These are phyloP conservation scores for Eruca vesicaria DNA, from an alignment of 441 rosid species.

Conservation along the genomic window DNA sequence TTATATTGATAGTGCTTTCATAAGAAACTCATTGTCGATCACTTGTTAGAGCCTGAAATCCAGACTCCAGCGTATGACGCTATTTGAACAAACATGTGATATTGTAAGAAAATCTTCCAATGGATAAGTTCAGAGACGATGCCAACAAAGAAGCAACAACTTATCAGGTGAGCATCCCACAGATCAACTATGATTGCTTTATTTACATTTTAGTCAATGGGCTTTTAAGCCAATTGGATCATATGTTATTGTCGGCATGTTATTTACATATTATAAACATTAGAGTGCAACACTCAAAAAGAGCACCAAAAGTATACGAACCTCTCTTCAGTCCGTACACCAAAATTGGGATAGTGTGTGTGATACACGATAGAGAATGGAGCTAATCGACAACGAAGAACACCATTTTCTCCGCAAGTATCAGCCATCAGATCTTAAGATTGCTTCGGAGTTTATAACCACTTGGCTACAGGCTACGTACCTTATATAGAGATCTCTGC, in stretches of 20 bases:
- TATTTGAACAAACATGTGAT: not conserved
- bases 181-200: conserved; percentile 8
- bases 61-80: not conserved
- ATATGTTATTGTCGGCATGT: no score
- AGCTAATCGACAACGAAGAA: conserved; percentile 36
- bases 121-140: not conserved
- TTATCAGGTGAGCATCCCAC: not conserved
- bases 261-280: not conserved
- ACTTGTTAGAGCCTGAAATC: not conserved
- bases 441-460: conserved; percentile 76
- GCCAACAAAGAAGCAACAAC: not conserved
- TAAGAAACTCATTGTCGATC: not conserved
- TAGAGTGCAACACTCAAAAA: not conserved
- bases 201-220: not conserved
- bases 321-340: not conserved
- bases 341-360: not conserved
- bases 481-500: conserved; percentile 71
- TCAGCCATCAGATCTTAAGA: conserved; percentile 61
- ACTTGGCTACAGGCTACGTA: conserved; percentile 92
- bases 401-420: conserved; percentile 59
- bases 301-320: not conserved
- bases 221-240: not conserved
- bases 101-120: not conserved
- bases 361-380: not conserved
- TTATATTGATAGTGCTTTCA: not conserved